A percentile compares a stretch with the other conserved stretches of the same genome.
Evolutionary conservation across 2,329 filamentous ascomycete genomes (phyloP).

Genomic region (Fusarium multiceps): DNA sequence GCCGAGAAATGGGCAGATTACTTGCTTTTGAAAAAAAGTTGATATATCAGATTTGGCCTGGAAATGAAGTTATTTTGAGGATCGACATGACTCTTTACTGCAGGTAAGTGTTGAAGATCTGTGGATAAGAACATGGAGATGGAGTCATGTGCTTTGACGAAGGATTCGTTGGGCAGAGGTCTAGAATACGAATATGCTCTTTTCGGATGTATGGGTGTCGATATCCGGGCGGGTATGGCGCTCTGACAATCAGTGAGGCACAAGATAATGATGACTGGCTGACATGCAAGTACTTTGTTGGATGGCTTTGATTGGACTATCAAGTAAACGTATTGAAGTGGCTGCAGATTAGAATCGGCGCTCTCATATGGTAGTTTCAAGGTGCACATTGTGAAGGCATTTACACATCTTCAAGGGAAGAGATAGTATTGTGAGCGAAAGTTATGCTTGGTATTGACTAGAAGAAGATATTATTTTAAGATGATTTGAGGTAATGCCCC

Average conservation of each 20-base stretch:
- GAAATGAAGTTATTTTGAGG: neutral
- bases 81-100: constrained; percentile 1
- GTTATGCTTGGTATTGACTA: neutral
- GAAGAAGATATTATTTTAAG: constrained; percentile 3
- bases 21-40: neutral
- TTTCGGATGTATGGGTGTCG: neutral
- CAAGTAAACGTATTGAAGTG: neutral
- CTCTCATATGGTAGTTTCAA: neutral
- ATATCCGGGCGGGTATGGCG: neutral
- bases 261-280: neutral
- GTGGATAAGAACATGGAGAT: neutral
- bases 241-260: neutral
- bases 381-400: fast-evolving
- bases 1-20: neutral
- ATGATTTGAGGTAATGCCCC: neutral
- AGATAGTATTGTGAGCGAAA: neutral
- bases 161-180: neutral
- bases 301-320: neutral
- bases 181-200: neutral
- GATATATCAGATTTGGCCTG: neutral
- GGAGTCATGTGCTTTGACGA: neutral
- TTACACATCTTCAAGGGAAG: no score
- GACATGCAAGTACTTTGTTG: neutral
- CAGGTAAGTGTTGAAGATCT: neutral
- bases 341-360: neutral